Evolutionary conservation across 257 asterid genomes (phyloP), one percentile per base, ranked within the genome.

Genomic region (Penstemon davidsonii): DNA sequence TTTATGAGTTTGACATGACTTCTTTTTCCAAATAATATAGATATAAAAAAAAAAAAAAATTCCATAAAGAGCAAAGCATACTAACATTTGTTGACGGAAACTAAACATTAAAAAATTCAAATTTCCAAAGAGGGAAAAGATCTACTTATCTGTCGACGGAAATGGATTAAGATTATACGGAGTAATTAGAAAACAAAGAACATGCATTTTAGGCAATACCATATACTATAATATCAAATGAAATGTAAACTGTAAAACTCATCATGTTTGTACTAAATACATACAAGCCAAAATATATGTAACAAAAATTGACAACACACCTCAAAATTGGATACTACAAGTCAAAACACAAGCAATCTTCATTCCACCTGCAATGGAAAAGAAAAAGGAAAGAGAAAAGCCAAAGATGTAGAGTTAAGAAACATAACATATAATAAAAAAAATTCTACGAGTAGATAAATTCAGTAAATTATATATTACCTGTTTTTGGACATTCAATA

Each of bases 231-330:
- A 4, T 3, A 5, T 6, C 52, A 46, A 46, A 46, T 12, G 11
- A 4, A 46, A 7, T 46, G 52, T 12, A 46, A 9, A 12, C 52
- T 3, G 11, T 6, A 7, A 46, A 46, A 46, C 10, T 46, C 12
- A 46, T 7, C 8, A 0, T 46, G 12, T 46, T 12, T 46, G 12
- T 46, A 12, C 8, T 12, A 10, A 49, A 49, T 58, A 53, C 58
- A 53, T 53, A 58, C 63, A 58, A 58, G 47, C 63, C 63, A 58
- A 53, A 19, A 58, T 58, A 58, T n/a, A 57, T 36, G 43, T 42
- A 37, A 9, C 43, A 40, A 39, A 5, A 58, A 58, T 37, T 38
- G 40, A 58, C 63, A 39, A 42, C 63, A 58, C 63, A 25, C 63
- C 47, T 58, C 63, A 58, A 58, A 58, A 9, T 42, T 58, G 63